Base-by-base conservation (phyloP, 495 filamentous ascomycete species). In the Tuber aestivum region DNA sequence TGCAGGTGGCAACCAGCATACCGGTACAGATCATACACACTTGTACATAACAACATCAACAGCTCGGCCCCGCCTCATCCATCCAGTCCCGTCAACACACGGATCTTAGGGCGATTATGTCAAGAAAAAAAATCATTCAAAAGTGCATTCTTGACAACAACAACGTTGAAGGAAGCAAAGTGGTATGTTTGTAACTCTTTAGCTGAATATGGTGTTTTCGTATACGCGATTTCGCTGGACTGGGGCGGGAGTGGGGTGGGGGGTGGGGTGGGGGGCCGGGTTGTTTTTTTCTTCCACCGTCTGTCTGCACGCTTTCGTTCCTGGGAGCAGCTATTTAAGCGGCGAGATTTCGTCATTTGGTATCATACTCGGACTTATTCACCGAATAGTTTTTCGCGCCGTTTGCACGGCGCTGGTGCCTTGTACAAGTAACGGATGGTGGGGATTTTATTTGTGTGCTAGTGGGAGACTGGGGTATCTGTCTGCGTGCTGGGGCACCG, bases 141-240 rank as follows among this genome's bases (percentile, higher is more conserved):
- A 50, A 65, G 56, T 65, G 56, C 56, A 65, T 32, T 65, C 56
- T 65, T 61, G 50, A 65, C 56, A 65, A 65, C 56, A 35, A 32
- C 27, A 65, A 35, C 14, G 14, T 20, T 20, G 23, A 56, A n/a
- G 50, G 23, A 56, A 65, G 14, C 14, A 65, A 35, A 14, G 56
- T 32, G 27, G 27, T 32, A 35, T 65, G 56, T 65, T 32, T 61
- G 50, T 9, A 27, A 61, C 27, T 9, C n/a, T 27, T 56, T 27
- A 9, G 48, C 23, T 56, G 23, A 61, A 27, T 61, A 61, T 61
- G n/a, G 14, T 65, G 27, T 65, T 65, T n/a, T 27, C 27, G 56
- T 65, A 27, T 65, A 35, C 56, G 27, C 27, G 27, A 65, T 65
- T 65, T 65, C 56, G 14, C 56, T 27, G 27, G 56, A 35, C 56